Evolutionary conservation across 345 rosid species (phyloP), one percentile per base, ranked within the genome.

Genomic region (Eutrema heterophyllum): DNA sequence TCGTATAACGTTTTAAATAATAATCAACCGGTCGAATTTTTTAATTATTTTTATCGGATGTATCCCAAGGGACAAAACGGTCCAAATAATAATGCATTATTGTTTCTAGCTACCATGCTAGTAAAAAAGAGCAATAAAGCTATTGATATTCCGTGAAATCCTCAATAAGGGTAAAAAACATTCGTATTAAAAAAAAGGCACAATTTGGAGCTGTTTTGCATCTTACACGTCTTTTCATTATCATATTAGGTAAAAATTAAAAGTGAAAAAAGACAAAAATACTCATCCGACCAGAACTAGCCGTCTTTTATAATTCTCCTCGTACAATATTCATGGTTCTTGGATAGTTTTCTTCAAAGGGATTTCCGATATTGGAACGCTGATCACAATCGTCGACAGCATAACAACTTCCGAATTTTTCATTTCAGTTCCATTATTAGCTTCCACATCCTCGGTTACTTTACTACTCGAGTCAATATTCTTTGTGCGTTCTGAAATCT

Each of bases 401-500:
- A 29, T 27, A 16, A 45, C 65, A 33, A 35, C 43, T 67, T 52
- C 36, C 3, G 60, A 48, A 5, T 5, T 18, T 38, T 67, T 74
- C 67, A 39, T 67, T 14, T 66, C 45, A 39, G 0, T 39, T 13
- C 21, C 78, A 67, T 39, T 40, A 27, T 53, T 74, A 6, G 78
- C 72, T 57, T 74, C 78, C 14, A 74, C 53, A 49, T 74, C 78
- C 24, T 58, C 60, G 1, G n/a, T 51, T 30, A 32, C 50, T 59
- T 24, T 46, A 44, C 73, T 41, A 63, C 18, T 49, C 15, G 61
- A 15, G 12, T 73, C 43, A 24, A 6, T 45, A 30, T 14, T 49
- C 50, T 60, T 61, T 11, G 30, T 7, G 3, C 41, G 70, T 60
- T 60, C 74, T 44, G 44, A 43, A 35, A 55, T 57, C 32, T 46